Conservation (phyloP, 2,329 filamentous ascomycete genomes). For the Chaetomium sp. region DNA sequence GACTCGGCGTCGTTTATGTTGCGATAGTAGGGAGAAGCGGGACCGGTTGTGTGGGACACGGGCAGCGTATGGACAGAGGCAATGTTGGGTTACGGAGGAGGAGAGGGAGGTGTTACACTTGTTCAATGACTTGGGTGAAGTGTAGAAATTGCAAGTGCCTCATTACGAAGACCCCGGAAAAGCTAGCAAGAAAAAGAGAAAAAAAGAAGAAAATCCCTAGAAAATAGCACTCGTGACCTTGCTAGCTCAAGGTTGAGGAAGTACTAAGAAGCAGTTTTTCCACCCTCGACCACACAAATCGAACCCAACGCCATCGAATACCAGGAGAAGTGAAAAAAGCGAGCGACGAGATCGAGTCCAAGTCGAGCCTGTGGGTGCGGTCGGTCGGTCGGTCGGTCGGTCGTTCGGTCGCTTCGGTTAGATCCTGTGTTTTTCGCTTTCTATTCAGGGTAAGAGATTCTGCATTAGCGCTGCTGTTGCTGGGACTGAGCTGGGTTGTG, state of each 20-base stretch:
- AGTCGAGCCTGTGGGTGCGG: neutral
- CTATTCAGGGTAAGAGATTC: constrained; percentile 40
- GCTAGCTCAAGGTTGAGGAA: constrained; percentile 12
- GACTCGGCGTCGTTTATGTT: no score
- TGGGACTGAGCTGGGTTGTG: neutral
- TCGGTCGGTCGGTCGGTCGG: no score
- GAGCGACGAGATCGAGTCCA: neutral
- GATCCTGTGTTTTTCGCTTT: constrained; percentile 71
- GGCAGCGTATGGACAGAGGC: no score
- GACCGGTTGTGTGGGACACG: no score
- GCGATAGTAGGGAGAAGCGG: no score
- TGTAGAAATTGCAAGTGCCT: constrained; percentile 13
- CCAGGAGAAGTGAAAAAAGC: neutral
- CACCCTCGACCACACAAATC: constrained; percentile 2
- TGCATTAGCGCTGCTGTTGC: constrained; percentile 12
- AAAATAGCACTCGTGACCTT: constrained; percentile 14
- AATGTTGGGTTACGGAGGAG: neutral
- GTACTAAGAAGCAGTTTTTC: constrained; percentile 17
- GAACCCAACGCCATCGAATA: constrained; percentile 15
- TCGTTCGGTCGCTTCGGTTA: constrained; percentile 28
- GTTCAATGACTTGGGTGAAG: constrained; percentile 2
- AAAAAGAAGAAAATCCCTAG: constrained; percentile 15
- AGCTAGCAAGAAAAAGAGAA: neutral
- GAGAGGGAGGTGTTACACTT: neutral
- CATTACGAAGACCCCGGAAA: constrained; percentile 13